Base-by-base conservation (phyloP, 495 filamentous ascomycete genomes). In the Cairneyella variabilis region DNA sequence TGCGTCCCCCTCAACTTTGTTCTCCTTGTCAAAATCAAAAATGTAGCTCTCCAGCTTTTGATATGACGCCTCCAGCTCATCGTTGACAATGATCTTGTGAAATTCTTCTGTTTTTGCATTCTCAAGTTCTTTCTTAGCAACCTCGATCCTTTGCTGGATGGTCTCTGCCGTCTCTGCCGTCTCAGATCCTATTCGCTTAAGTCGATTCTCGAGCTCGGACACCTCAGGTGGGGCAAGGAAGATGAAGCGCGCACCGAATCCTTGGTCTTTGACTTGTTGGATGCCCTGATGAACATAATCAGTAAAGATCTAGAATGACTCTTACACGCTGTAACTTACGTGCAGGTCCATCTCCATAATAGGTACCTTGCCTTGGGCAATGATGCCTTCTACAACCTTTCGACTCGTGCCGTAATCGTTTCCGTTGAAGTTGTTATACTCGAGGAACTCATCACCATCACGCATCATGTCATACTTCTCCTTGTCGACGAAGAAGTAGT, bases 211-310 rank as follows among this genome's bases (percentile, higher is more conserved):
- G 12, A 91, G 68, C 16, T 76, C 73, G 22, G 86, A 77, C 20
- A 83, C 39, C 2, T 75, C 78, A 0, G 88, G 85, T 0, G 89
- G 87, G 9, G 79, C 71, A 41, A 95, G 69, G 65, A 92, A 89
- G 34, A 92, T 63, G 59, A 85, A 86, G 3, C 88, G 77, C 17
- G 88, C 85, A 47, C 82, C 73, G 47, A 88, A 80, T 57, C 83
- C 76, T 32, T 79, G 79, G 51, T 81, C 79, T 63, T 86, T 89
- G 38, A 90, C 80, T 68, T 86, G 90, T 74, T 77, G 88, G 56
- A 83, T 84, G 55, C 90, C 58, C 62, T 64, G 18, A 86, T 70
- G 81, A 45, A 53, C 20, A 30, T 18, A 36, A 18, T 54, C 27
- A 53, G 48, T 28, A 17, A 7, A 14, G 17, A n/a, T 10, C n/a